Conservation (phyloP, 2,329 filamentous ascomycete species). For the Didymellaceae sp. region DNA sequence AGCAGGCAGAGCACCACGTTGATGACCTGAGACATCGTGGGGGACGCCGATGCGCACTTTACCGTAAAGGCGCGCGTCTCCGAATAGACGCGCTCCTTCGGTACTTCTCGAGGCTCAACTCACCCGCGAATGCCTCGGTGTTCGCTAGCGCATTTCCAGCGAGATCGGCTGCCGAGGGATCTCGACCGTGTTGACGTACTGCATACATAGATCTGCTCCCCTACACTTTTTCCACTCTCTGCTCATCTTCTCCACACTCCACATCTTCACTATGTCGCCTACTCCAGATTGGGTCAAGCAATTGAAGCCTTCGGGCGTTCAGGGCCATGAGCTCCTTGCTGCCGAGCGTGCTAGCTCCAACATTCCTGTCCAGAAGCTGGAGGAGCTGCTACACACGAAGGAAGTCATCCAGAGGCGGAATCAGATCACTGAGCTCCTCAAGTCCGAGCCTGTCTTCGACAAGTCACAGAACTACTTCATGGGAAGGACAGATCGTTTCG, state of each 20-base stretch:
- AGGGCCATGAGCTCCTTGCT: slow-evolving; percentile 72
- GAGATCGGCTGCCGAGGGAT: slow-evolving; percentile 34
- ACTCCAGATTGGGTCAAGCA: slow-evolving; percentile 71
- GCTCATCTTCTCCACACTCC: slow-evolving; percentile 15
- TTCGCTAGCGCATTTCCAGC: slow-evolving; percentile 28
- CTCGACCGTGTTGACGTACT: slow-evolving; percentile 23
- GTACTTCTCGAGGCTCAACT: slow-evolving; percentile 7
- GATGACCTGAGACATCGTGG: slow-evolving; percentile 8
- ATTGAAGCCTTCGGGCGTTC: slow-evolving; percentile 69
- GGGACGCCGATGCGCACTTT: slow-evolving; percentile 12
- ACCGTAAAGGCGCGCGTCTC: slow-evolving; percentile 10
- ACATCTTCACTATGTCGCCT: slow-evolving; percentile 41
- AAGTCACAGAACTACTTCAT: slow-evolving; percentile 80
- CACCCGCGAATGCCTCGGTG: slow-evolving; percentile 29
- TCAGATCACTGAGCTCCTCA: slow-evolving; percentile 68
- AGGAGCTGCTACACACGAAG: slow-evolving; percentile 72
- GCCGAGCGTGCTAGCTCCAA: slow-evolving; percentile 72
- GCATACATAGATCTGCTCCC: slow-evolving; percentile 13
- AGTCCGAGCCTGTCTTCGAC: slow-evolving; percentile 74
- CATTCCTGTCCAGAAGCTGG: slow-evolving; percentile 70
- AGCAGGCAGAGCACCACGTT: slow-evolving; percentile 2
- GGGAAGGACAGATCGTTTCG: slow-evolving; percentile 71
- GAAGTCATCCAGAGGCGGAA: slow-evolving; percentile 67
- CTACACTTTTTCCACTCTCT: slow-evolving; percentile 7
- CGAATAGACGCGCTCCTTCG: slow-evolving; percentile 15